These are phyloP conservation scores for Dactylellina drechsleri DNA, from an alignment of 2,329 filamentous ascomycete species.

Conservation along the genomic window DNA sequence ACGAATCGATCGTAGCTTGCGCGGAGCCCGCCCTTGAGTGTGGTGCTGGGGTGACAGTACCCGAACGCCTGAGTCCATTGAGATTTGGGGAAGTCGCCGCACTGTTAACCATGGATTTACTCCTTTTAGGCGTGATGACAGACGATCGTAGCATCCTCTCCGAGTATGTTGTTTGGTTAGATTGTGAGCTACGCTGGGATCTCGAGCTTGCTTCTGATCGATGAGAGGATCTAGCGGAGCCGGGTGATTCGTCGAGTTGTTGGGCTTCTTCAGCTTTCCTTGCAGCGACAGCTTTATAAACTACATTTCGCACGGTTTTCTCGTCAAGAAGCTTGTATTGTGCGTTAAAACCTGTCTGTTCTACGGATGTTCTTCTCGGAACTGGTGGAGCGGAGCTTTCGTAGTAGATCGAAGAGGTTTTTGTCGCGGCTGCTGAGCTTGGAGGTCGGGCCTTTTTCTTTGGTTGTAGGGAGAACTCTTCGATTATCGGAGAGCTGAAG, in stretches of 20 bases:
- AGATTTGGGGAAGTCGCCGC: constrained; percentile 9
- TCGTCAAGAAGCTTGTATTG: constrained; percentile 53
- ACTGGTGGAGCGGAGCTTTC: constrained; percentile 42
- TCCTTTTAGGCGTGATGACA: constrained; percentile 35
- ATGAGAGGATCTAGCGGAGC: constrained; percentile 26
- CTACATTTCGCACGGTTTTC: constrained; percentile 43
- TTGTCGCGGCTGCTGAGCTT: constrained; percentile 49
- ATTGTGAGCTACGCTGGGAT: constrained; percentile 35
- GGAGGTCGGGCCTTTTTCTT: constrained; percentile 43
- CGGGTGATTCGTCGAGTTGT: constrained; percentile 9
- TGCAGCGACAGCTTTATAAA: constrained; percentile 40
- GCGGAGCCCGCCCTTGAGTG: constrained; percentile 23
- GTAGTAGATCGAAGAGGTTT: constrained; percentile 46
- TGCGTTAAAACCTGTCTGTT: constrained; percentile 46
- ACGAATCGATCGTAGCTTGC: constrained; percentile 33
- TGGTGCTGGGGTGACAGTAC: constrained; percentile 11
- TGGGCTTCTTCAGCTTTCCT: constrained; percentile 38
- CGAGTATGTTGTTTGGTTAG: constrained; percentile 40
- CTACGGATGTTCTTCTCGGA: constrained; percentile 26
- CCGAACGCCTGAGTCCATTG: constrained; percentile 26
- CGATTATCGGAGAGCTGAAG: constrained; percentile 47
- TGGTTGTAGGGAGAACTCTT: constrained; percentile 49
- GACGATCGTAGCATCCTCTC: constrained; percentile 20
- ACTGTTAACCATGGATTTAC: constrained; percentile 39
- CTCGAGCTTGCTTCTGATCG: constrained; percentile 28